phyloP scores from a whole-genome alignment of 106 monocot species.

The Phalaenopsis equestris region DNA sequence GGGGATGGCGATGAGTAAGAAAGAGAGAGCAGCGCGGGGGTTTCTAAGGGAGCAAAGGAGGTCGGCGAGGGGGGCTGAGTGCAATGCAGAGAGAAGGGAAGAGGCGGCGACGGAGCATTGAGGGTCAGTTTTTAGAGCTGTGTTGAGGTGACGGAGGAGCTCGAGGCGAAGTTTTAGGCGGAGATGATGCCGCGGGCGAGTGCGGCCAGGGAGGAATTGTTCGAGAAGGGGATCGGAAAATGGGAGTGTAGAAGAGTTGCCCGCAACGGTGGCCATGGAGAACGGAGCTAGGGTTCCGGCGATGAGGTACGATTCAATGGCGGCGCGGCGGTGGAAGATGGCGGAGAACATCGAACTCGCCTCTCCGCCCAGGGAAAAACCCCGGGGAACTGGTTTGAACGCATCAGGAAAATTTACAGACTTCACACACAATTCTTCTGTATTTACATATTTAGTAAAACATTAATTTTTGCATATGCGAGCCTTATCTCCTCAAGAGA shows the following conservation, averaged over 20 bases:
- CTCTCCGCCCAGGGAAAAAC: not conserved
- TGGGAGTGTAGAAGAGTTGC: not conserved
- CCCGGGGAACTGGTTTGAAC: not conserved
- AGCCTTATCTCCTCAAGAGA: no score
- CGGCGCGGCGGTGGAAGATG: not conserved
- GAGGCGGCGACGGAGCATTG: not conserved
- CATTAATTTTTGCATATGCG: no score
- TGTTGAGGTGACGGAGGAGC: constrained; percentile 3
- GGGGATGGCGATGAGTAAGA: not conserved
- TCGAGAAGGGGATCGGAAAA: not conserved
- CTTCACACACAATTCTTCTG: no score
- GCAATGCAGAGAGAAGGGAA: not conserved
- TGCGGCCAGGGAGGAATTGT: constrained; percentile 3
- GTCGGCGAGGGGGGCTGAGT: not conserved
- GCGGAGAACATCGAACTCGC: constrained; percentile 1
- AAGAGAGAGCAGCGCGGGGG: not conserved
- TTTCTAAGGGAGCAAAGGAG: not conserved
- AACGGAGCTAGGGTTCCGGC: not conserved
- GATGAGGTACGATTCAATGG: not conserved
- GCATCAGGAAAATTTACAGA: no score
- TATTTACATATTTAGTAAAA: no score
- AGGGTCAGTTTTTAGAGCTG: not conserved
- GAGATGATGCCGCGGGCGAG: not conserved
- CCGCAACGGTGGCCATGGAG: not conserved
- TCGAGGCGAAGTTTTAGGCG: not conserved